phyloP scores from a whole-genome alignment of 257 asterid genomes.

The Rhazya stricta region DNA sequence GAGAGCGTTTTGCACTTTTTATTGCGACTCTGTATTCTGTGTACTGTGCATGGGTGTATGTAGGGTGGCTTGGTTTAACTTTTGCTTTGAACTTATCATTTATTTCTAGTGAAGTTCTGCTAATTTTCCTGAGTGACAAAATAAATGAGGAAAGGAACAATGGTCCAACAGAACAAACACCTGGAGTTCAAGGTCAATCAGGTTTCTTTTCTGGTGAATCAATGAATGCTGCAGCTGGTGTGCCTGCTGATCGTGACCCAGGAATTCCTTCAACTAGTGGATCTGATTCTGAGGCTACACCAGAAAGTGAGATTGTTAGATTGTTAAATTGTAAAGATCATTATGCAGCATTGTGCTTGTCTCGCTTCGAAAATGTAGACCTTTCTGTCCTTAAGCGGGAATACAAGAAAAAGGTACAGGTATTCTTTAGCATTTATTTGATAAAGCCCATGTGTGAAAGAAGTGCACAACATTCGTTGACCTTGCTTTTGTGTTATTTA shows the following conservation, averaged over 20 bases:
- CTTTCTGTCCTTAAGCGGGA: constrained; percentile 66
- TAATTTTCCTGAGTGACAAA: constrained; percentile 57
- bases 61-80: constrained; percentile 75
- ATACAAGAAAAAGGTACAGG: constrained; percentile 86
- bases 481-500: background rate
- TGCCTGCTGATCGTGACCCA: constrained; percentile 42
- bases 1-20: constrained; percentile 69
- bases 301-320: constrained; percentile 75
- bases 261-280: constrained; percentile 86
- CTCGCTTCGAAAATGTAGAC: constrained; percentile 69
- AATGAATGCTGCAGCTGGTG: constrained; percentile 38
- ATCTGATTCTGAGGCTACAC: constrained; percentile 65
- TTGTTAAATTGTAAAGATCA: constrained; percentile 76
- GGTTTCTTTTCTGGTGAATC: constrained; percentile 44
- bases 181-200: constrained; percentile 51
- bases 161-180: constrained; percentile 54
- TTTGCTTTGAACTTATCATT: constrained; percentile 75
- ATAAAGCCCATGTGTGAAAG: background rate
- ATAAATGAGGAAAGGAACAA: constrained; percentile 47
- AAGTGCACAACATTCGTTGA: background rate
- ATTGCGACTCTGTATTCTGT: constrained; percentile 58
- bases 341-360: constrained; percentile 77
- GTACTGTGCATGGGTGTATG: constrained; percentile 74
- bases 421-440: background rate
- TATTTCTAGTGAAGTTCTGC: constrained; percentile 75